phyloP scores from a whole-genome alignment of 768 basidiomycete genomes.

The Calocera cornea region DNA sequence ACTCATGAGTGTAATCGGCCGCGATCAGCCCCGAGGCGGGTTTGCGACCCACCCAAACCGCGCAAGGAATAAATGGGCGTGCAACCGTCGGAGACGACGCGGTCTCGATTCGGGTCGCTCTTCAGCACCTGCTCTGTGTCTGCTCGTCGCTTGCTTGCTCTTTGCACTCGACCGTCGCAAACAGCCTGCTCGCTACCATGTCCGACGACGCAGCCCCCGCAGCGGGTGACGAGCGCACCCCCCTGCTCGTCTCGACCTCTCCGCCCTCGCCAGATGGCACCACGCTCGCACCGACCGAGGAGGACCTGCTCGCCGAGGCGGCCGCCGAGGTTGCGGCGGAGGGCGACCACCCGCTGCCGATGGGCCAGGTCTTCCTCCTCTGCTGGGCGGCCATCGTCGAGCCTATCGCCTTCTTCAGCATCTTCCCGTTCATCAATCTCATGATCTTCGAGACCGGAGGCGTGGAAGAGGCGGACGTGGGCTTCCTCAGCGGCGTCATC shows the following conservation, averaged over 20 bases:
- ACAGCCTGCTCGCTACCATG: background rate
- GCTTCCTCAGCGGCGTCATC: constrained; percentile 6
- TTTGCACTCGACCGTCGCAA: background rate
- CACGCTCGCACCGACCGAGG: background rate
- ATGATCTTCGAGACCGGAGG: constrained; percentile 8
- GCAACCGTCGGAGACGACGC: background rate
- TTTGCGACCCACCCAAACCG: no score
- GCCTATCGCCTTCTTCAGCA: constrained; percentile 12
- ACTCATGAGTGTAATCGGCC: no score
- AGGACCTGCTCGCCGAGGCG: background rate
- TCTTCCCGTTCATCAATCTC: constrained; percentile 13
- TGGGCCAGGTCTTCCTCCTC: constrained; percentile 12
- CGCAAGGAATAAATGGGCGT: background rate
- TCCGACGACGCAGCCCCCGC: background rate
- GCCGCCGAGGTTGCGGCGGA: background rate
- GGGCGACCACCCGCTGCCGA: constrained; percentile 11
- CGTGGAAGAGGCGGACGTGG: constrained; percentile 3
- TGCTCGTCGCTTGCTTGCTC: background rate
- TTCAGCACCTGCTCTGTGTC: background rate
- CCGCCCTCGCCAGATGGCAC: background rate
- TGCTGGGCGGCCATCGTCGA: constrained; percentile 10
- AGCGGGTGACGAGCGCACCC: background rate
- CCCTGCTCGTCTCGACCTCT: background rate
- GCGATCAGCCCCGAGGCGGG: no score
- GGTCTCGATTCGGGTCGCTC: background rate